phyloP scores from a whole-genome alignment of 148 eudicot genomes.

The Dianthus caryophyllus region DNA sequence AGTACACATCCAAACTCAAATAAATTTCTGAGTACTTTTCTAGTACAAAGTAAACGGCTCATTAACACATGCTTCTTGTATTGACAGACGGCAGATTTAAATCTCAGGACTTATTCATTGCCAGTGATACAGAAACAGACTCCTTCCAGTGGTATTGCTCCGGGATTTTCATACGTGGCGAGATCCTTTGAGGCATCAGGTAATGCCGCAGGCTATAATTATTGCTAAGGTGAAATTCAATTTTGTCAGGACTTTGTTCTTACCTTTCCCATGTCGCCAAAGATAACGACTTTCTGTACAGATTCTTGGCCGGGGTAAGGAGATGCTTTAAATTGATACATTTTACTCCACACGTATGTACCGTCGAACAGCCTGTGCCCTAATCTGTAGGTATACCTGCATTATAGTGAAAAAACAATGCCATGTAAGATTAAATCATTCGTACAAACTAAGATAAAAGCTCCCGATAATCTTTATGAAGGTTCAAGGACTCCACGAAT shows the following conservation, averaged over 20 bases:
- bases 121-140: too few species aligned
- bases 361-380: conserved; percentile 55
- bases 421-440: neutral
- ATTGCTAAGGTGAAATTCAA: neutral
- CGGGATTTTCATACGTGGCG: too few species aligned
- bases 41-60: too few species aligned
- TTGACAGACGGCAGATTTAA: too few species aligned
- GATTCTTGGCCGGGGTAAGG: conserved; percentile 77
- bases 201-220: neutral
- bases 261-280: conserved; percentile 89
- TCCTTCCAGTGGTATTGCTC: too few species aligned
- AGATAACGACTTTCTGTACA: conserved; percentile 52
- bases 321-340: conserved; percentile 47
- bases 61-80: too few species aligned
- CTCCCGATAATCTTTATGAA: too few species aligned
- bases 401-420: neutral
- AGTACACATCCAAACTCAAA: too few species aligned
- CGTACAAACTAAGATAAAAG: too few species aligned
- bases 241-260: neutral
- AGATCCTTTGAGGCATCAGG: too few species aligned
- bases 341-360: conserved; percentile 49
- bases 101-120: too few species aligned
- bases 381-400: conserved; percentile 64
- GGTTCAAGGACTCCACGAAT: neutral
- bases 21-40: too few species aligned